Percentiles rank a stretch among this genome's conserved stretches.
phyloP scores from a whole-genome alignment of 2,329 filamentous ascomycete species.

The Xylariaceae sp. region DNA sequence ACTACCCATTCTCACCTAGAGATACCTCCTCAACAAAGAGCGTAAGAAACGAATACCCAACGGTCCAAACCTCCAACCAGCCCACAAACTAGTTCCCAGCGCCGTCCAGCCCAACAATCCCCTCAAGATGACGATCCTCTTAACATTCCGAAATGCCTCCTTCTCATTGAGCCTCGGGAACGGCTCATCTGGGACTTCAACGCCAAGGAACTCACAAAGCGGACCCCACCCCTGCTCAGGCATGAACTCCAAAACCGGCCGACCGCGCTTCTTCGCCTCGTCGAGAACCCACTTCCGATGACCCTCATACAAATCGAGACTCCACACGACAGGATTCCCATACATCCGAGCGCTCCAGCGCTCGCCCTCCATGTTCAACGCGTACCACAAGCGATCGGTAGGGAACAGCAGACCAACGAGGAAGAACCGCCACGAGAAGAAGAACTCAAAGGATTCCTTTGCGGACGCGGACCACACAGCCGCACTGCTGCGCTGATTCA shows the following conservation, averaged over 20 bases:
- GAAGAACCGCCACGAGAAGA: constrained; percentile 28
- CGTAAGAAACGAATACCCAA: not conserved
- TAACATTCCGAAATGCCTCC: constrained; percentile 14
- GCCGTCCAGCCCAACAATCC: not conserved
- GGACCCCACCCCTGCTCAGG: constrained; percentile 42
- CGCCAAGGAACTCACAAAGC: constrained; percentile 40
- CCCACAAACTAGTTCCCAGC: not conserved
- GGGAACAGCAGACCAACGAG: constrained; percentile 25
- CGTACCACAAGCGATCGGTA: constrained; percentile 18
- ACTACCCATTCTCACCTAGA: not conserved
- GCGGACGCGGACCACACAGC: constrained; percentile 29
- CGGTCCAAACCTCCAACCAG: not conserved
- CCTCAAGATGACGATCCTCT: constrained; percentile 3
- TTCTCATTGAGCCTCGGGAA: constrained; percentile 36
- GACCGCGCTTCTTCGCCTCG: constrained; percentile 32
- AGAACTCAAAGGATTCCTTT: constrained; percentile 29
- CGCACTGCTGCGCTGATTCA: not conserved
- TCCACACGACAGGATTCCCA: constrained; percentile 8
- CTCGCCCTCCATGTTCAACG: not conserved
- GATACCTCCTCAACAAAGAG: not conserved
- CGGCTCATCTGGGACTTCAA: constrained; percentile 8
- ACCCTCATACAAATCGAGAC: not conserved
- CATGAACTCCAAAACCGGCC: constrained; percentile 31
- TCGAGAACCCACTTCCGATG: constrained; percentile 27
- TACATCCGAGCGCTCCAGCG: not conserved